Percentiles rank a stretch among this genome's conserved stretches.
Evolutionary conservation across 2,329 filamentous ascomycete species (phyloP).

Genomic region (Myriosclerotinia duriaeana): DNA sequence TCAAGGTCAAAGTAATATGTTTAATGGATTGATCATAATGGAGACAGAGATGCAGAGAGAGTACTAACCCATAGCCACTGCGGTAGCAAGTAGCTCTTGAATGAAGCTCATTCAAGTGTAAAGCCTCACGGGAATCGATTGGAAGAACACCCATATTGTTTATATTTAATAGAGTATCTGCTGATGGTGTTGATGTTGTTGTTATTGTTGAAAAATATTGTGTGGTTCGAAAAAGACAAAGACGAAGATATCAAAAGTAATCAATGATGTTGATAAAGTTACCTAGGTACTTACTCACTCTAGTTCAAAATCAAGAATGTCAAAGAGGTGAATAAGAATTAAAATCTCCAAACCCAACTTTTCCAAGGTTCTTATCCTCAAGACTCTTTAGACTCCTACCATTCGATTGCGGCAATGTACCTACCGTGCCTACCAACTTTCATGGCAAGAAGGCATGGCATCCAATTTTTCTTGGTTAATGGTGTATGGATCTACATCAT

Average conservation of each 20-base stretch:
- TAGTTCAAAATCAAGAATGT: too few species aligned
- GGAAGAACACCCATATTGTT: slow-evolving; percentile 21
- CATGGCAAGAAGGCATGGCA: not conserved
- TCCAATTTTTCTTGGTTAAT: slow-evolving; percentile 4
- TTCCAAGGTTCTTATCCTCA: not conserved
- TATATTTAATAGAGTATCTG: not conserved
- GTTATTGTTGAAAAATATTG: not conserved
- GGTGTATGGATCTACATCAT: not conserved
- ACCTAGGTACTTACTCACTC: too few species aligned
- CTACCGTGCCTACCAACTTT: not conserved
- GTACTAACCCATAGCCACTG: slow-evolving; percentile 11
- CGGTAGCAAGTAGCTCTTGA: slow-evolving; percentile 16
- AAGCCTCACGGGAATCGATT: slow-evolving; percentile 22
- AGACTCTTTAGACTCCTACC: not conserved
- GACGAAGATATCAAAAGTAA: not conserved
- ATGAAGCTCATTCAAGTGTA: slow-evolving; percentile 7
- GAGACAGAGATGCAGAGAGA: not conserved
- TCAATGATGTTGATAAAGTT: not conserved
- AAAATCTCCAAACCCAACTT: slow-evolving; percentile 3
- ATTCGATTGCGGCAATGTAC: not conserved
- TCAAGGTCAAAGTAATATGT: too few species aligned
- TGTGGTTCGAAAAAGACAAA: not conserved
- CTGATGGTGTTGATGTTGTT: too few species aligned
- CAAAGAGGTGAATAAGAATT: not conserved
- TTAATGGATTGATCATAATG: not conserved